Evolutionary conservation across 2,329 filamentous ascomycete genomes (phyloP), one percentile per base, ranked within the genome.

Genomic region (Trichocomaceae sp.): DNA sequence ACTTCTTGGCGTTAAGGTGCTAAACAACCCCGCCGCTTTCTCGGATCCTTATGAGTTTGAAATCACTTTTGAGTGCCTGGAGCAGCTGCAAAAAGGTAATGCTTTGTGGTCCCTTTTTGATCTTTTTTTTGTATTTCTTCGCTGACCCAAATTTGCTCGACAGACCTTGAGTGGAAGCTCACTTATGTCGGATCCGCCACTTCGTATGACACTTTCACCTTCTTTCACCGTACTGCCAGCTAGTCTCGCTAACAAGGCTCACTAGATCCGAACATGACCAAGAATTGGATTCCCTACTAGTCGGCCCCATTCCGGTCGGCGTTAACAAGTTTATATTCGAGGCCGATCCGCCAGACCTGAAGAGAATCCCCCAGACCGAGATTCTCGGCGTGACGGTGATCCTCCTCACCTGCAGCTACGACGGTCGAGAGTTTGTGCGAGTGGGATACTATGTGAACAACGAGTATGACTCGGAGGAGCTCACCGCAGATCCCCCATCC

Each of bases 361-460:
- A 83, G 65, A 87, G 88, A 72, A 97, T 99, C 66, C 93, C 93
- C 55, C 87, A 91, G 63, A 90, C 89, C 63, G 95, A 99, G 75
- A 91, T 99, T 64, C 83, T 99, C 46, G 93, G 93, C 58, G 95
- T 99, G 50, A 99, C 93, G 3, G 93, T 99, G 66, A 90, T 99
- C 64, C 86, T 99, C 54, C 82, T 99, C 62, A 96, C 90, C 56
- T 97, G 93, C 75, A 88, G 90, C 72, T 99, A 99, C 75, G 93
- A 99, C 66, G 87, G 88, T 52, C 85, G 93, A 67, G 93, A 99
- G 73, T 99, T 99, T 66, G 90, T 99, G 39, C 90, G 93, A 62
- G 92, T 99, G 42, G 93, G 93, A 59, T 99, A 99, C 82, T 99
- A 99, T 64, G 93, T 99, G 66, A 99, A 97, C 80, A 99, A 99